Conservation (phyloP, 108 stramenopile species). For the Nannochloropsis salina region DNA sequence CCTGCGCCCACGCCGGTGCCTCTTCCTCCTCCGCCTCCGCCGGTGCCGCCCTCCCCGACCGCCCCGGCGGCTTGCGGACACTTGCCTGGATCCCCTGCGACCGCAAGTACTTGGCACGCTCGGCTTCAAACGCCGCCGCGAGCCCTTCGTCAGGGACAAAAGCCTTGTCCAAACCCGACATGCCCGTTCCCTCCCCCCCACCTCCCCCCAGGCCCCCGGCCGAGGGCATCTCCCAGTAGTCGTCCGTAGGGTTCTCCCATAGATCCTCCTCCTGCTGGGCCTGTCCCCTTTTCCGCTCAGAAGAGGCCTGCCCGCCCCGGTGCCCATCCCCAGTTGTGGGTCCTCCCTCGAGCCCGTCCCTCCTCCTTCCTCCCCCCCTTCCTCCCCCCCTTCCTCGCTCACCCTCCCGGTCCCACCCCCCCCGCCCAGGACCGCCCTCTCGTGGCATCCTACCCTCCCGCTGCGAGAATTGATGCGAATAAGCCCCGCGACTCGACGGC, state of each 20-base stretch:
- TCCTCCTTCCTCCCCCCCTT: too few relatives aligned
- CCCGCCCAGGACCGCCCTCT: neutral
- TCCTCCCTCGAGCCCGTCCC: neutral
- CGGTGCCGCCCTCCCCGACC: neutral
- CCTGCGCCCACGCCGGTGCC: neutral
- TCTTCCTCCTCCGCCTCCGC: neutral
- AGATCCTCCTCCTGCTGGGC: neutral
- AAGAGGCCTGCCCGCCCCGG: neutral
- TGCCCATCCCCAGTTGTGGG: neutral
- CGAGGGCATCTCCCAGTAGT: slow-evolving; percentile 13
- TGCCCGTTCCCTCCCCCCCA: neutral
- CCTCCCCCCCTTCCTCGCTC: neutral
- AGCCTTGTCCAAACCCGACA: neutral
- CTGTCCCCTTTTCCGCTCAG: neutral
- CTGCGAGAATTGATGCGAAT: neutral
- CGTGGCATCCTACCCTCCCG: neutral
- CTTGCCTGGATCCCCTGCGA: neutral
- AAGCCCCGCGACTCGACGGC: too few relatives aligned
- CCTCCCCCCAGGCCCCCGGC: neutral
- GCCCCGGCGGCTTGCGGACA: neutral
- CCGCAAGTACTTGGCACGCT: neutral
- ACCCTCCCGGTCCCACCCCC: neutral
- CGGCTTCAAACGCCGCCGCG: neutral
- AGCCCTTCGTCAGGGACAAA: slow-evolving; percentile 10
- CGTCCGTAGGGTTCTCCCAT: neutral